These are phyloP conservation scores for Tetracladium maxilliforme DNA, from an alignment of 2,329 filamentous ascomycete species.

Conservation along the genomic window DNA sequence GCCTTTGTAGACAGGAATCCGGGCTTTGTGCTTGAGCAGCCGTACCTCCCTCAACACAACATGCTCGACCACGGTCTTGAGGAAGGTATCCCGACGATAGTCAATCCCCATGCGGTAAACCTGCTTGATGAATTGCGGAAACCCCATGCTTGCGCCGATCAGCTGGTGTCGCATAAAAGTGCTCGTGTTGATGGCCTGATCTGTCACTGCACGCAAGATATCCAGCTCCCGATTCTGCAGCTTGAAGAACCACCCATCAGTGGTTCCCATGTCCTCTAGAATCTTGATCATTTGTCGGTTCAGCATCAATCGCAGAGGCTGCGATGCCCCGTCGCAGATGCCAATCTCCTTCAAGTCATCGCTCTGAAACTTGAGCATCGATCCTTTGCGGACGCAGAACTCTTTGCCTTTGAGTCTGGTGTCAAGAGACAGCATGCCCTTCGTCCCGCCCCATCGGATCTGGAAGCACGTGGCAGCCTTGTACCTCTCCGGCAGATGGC, in stretches of 20 bases:
- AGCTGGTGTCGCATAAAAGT: slow-evolving; percentile 47
- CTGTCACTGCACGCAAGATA: slow-evolving; percentile 42
- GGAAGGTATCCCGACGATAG: slow-evolving; percentile 53
- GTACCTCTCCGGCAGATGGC: slow-evolving; percentile 27
- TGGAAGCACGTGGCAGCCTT: slow-evolving; percentile 53
- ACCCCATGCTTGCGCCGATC: slow-evolving; percentile 42
- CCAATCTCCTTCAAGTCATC: slow-evolving; percentile 40
- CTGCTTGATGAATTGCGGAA: slow-evolving; percentile 46
- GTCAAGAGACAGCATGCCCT: slow-evolving; percentile 68
- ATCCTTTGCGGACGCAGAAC: slow-evolving; percentile 47
- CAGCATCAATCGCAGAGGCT: slow-evolving; percentile 52
- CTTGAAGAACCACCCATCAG: slow-evolving; percentile 40
- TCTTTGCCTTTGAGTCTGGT: slow-evolving; percentile 36
- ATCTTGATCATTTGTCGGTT: slow-evolving; percentile 80
- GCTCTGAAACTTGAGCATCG: slow-evolving; percentile 68
- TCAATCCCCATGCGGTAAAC: slow-evolving; percentile 43
- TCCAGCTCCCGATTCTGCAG: slow-evolving; percentile 50
- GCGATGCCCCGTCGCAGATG: slow-evolving; percentile 56
- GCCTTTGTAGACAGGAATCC: slow-evolving; percentile 56
- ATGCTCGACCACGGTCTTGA: slow-evolving; percentile 57
- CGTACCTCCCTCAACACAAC: slow-evolving; percentile 56
- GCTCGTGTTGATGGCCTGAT: slow-evolving; percentile 44
- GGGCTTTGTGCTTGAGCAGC: slow-evolving; percentile 62
- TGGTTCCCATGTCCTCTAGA: slow-evolving; percentile 60
- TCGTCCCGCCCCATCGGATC: slow-evolving; percentile 57